Percentiles rank a stretch among this genome's conserved stretches.
Evolutionary conservation across 192 early-diverging fungal species (phyloP).

Genomic region (Gamsiella multidivaricata): DNA sequence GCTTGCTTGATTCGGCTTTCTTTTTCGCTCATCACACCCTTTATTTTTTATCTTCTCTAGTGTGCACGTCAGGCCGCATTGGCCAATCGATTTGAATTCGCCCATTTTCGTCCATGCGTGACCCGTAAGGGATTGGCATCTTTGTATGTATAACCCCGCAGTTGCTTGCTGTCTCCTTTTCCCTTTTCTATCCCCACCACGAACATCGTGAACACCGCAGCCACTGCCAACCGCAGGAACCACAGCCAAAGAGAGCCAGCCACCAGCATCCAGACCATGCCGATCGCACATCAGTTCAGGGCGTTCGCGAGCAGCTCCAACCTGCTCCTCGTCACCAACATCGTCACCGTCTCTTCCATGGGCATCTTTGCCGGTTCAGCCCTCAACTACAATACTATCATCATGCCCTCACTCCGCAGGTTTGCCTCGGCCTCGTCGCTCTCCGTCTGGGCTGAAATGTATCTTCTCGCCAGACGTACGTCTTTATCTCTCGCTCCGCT

Average conservation of each 20-base stretch:
- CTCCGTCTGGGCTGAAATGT: slow-evolving; percentile 46
- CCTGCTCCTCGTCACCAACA: slow-evolving; percentile 30
- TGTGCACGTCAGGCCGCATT: too few relatives aligned
- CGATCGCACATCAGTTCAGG: slow-evolving; percentile 18
- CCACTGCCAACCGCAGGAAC: too few relatives aligned
- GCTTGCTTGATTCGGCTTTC: too few relatives aligned
- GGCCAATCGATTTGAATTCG: too few relatives aligned
- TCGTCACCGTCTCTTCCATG: slow-evolving; percentile 39
- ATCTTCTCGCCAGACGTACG: slow-evolving; percentile 24
- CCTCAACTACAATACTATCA: slow-evolving; percentile 24
- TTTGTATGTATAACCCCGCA: too few relatives aligned
- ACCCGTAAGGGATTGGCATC: too few relatives aligned
- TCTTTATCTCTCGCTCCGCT: not conserved
- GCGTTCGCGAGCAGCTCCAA: slow-evolving; percentile 23
- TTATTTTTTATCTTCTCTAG: not conserved
- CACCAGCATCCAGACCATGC: slow-evolving; percentile 4
- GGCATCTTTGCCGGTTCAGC: slow-evolving; percentile 43
- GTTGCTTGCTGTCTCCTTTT: too few relatives aligned
- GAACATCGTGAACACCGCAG: too few relatives aligned
- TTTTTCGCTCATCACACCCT: not conserved
- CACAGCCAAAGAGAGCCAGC: too few relatives aligned
- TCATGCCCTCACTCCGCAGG: slow-evolving; percentile 38
- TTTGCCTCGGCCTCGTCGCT: slow-evolving; percentile 43
- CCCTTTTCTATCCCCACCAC: too few relatives aligned
- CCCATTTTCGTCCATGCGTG: too few relatives aligned